Conservation (phyloP, 768 basidiomycete genomes). For the Tricholoma matsutake region DNA sequence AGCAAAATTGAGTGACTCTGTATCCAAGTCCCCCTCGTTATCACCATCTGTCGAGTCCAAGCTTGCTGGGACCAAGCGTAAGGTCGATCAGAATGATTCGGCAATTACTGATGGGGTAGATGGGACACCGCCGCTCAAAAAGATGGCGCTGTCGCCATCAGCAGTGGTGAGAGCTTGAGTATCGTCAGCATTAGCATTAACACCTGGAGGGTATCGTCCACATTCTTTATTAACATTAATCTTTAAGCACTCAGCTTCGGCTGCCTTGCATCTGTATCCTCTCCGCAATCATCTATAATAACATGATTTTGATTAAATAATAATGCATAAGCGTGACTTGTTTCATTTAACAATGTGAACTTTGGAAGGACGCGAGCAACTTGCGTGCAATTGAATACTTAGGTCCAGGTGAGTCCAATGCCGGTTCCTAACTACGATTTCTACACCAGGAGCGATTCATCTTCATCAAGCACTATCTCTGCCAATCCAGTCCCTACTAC, state of each 20-base stretch:
- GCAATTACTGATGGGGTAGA: constrained; percentile 37
- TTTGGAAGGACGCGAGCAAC: no score
- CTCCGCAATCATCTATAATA: constrained; percentile 19
- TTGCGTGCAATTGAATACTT: no score
- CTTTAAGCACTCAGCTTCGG: constrained; percentile 10
- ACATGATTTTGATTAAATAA: constrained; percentile 15
- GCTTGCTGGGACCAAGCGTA: constrained; percentile 67
- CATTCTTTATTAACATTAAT: constrained; percentile 12
- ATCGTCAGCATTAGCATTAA: constrained; percentile 3
- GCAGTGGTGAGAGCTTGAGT: constrained; percentile 8
- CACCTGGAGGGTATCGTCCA: constrained; percentile 8
- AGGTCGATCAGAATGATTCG: constrained; percentile 55
- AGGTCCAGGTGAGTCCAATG: neutral
- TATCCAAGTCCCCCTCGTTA: constrained; percentile 39
- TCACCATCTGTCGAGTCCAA: constrained; percentile 55
- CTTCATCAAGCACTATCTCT: neutral
- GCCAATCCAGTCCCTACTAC: constrained; percentile 7
- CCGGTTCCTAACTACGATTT: neutral
- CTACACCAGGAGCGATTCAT: constrained; percentile 1
- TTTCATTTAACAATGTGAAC: no score
- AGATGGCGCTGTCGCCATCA: constrained; percentile 47
- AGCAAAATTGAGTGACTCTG: constrained; percentile 29
- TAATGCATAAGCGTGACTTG: neutral
- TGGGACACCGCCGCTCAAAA: constrained; percentile 67
- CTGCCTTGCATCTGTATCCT: constrained; percentile 23